These are phyloP conservation scores for Saccharomyces hybrid DNA, from an alignment of 1,139 yeast genomes.

Conservation along the genomic window DNA sequence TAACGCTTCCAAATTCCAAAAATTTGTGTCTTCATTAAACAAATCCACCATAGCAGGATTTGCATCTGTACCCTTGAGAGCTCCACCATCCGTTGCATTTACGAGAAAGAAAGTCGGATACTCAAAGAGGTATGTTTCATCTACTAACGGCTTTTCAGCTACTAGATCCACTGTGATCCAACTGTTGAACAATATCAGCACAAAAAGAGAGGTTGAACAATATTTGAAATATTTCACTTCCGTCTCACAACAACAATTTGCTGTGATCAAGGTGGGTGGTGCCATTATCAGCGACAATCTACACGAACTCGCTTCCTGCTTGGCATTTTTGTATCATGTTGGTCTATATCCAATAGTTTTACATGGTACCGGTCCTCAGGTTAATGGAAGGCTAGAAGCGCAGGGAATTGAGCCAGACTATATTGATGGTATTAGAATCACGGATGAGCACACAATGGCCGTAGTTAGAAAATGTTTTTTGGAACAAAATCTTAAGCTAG, in stretches of 20 bases:
- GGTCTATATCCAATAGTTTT: slow-evolving; percentile 94
- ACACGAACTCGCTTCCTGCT: slow-evolving; percentile 87
- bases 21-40: slow-evolving; percentile 13
- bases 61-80: not conserved
- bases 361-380: slow-evolving; percentile 99
- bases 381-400: slow-evolving; percentile 83
- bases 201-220: slow-evolving; percentile 96
- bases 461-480: slow-evolving; percentile 92
- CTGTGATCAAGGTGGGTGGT: slow-evolving; percentile 98
- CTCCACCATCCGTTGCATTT: slow-evolving; percentile 6
- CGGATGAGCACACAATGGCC: slow-evolving; percentile 90
- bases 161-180: slow-evolving; percentile 95
- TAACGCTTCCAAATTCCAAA: slow-evolving; percentile 15
- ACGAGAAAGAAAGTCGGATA: slow-evolving; percentile 21
- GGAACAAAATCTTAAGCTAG: slow-evolving; percentile 89
- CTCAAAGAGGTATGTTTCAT: slow-evolving; percentile 21
- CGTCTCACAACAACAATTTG: slow-evolving; percentile 92
- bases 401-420: slow-evolving; percentile 96
- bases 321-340: slow-evolving; percentile 93
- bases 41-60: slow-evolving; percentile 5
- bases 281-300: slow-evolving; percentile 94
- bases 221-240: slow-evolving; percentile 93
- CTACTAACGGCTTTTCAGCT: slow-evolving; percentile 25
- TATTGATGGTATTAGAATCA: slow-evolving; percentile 92
- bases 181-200: slow-evolving; percentile 87